Conservation (phyloP, 441 rosid genomes). For the Viola pubescens region DNA sequence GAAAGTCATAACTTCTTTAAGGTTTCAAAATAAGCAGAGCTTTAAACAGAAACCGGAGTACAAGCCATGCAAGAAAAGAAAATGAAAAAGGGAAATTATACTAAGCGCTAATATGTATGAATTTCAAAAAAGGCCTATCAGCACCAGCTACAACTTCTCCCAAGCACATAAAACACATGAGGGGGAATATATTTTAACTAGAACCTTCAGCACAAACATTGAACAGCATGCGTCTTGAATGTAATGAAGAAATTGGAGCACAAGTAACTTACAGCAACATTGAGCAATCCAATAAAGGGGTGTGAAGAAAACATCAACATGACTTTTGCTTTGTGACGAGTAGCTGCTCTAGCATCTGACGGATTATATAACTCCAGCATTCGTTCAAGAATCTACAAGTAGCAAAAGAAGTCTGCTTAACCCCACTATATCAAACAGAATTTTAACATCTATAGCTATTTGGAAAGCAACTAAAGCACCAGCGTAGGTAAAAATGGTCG, state of each 20-base stretch:
- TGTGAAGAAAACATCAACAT: constrained; percentile 36
- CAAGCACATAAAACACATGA: too few relatives aligned
- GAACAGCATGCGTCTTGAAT: not conserved
- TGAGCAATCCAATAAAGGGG: constrained; percentile 74
- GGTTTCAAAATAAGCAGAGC: too few relatives aligned
- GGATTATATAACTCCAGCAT: constrained; percentile 55
- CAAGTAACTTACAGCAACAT: constrained; percentile 73
- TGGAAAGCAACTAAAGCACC: not conserved
- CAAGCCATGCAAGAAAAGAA: too few relatives aligned
- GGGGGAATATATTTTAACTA: not conserved
- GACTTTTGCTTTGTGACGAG: constrained; percentile 32
- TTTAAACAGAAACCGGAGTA: too few relatives aligned
- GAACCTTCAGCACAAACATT: not conserved
- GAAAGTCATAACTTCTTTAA: too few relatives aligned
- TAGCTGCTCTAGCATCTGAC: constrained; percentile 22
- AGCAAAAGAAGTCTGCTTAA: constrained; percentile 10
- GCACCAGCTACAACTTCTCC: too few relatives aligned
- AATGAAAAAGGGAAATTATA: too few relatives aligned
- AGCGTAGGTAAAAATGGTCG: not conserved
- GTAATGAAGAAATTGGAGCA: not conserved
- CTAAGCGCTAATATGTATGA: too few relatives aligned
- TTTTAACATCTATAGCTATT: not conserved
- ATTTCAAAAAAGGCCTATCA: too few relatives aligned
- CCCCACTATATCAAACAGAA: not conserved
- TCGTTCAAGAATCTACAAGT: constrained; percentile 57